Conservation (phyloP, 805 yeast genomes). For the Tetrapisispora phaffii region DNA sequence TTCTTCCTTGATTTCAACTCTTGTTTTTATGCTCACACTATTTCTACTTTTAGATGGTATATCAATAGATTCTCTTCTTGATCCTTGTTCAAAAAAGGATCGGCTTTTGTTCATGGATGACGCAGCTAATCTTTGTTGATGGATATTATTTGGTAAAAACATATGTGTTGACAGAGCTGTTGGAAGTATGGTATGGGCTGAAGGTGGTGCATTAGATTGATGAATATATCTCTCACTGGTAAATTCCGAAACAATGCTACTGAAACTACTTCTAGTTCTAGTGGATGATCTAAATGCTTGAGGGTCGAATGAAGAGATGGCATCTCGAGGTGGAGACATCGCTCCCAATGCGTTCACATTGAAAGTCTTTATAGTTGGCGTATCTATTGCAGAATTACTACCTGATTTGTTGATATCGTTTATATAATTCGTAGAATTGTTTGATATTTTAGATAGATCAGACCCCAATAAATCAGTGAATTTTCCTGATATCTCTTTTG, state of each 20-base stretch:
- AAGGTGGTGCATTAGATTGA: conserved; percentile 50
- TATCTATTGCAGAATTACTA: background rate
- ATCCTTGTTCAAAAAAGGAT: conserved; percentile 11
- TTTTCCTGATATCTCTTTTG: background rate
- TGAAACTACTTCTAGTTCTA: conserved; percentile 15
- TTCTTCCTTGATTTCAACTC: conserved; percentile 28
- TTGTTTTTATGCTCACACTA: conserved; percentile 21
- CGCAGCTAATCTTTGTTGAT: conserved; percentile 22
- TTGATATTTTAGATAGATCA: background rate
- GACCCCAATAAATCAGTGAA: background rate
- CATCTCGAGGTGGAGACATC: conserved; percentile 16
- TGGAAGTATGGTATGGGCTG: conserved; percentile 48
- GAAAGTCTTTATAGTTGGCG: conserved; percentile 14
- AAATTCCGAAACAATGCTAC: conserved; percentile 30
- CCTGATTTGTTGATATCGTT: background rate
- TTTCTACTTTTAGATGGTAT: conserved; percentile 25
- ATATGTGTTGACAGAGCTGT: conserved; percentile 52
- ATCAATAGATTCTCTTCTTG: conserved; percentile 27
- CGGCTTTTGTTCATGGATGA: conserved; percentile 1
- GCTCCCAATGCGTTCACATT: conserved; percentile 24
- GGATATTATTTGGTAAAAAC: conserved; percentile 42
- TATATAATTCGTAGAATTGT: background rate
- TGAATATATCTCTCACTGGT: conserved; percentile 30
- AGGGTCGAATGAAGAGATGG: background rate
- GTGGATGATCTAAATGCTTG: background rate